phyloP scores from a whole-genome alignment of 345 rosid species.

The Raphanus sativus region DNA sequence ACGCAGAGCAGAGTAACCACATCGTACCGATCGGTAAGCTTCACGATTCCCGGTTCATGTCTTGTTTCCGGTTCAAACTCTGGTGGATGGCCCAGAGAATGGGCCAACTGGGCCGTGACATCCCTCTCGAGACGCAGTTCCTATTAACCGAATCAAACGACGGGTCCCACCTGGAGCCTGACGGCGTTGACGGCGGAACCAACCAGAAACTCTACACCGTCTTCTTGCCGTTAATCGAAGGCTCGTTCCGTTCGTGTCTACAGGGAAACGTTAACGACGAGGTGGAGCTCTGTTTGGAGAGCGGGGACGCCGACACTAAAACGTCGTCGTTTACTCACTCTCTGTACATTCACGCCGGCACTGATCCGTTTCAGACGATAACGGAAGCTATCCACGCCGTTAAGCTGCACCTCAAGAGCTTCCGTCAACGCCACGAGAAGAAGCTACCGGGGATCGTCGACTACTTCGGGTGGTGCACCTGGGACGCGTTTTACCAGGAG shows the following conservation, averaged over 20 bases:
- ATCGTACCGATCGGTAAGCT: conserved; percentile 66
- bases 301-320: conserved; percentile 70
- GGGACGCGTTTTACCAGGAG: conserved; percentile 97
- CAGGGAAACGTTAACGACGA: conserved; percentile 73
- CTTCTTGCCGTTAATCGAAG: conserved; percentile 84
- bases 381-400: conserved; percentile 71
- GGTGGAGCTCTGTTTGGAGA: conserved; percentile 87
- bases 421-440: conserved; percentile 89
- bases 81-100: conserved; percentile 99
- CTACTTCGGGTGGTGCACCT: conserved; percentile 96
- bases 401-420: conserved; percentile 64
- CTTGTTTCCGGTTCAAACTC: conserved; percentile 87
- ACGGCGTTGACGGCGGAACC: conserved; percentile 51
- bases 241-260: conserved; percentile 70
- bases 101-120: conserved; percentile 74
- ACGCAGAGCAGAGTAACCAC: conserved; percentile 60
- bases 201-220: conserved; percentile 75
- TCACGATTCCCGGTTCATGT: conserved; percentile 79
- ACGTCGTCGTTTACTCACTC: conserved; percentile 70
- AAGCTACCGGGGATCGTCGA: conserved; percentile 77
- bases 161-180: conserved; percentile 71
- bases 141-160: conserved; percentile 67
- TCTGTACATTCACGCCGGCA: conserved; percentile 66
- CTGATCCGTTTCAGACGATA: conserved; percentile 76
- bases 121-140: conserved; percentile 88